Conservation (phyloP, 2,329 filamentous ascomycete species). For the Pseudocercospora fijiensis region DNA sequence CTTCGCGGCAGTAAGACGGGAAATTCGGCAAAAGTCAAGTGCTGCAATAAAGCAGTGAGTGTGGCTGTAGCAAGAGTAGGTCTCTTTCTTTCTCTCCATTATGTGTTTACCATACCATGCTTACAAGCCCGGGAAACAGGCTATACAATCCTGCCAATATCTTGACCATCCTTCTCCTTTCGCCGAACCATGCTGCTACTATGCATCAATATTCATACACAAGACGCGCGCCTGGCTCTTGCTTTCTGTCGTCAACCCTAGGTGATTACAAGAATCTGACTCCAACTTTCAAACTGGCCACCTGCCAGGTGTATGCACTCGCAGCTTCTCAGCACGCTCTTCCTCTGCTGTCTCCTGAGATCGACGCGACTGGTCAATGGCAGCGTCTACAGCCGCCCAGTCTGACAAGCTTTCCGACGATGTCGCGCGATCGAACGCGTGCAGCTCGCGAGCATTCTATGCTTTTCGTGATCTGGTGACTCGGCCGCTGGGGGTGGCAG, state of each 20-base stretch:
- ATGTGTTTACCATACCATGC: background rate
- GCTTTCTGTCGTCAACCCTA: conserved; percentile 11
- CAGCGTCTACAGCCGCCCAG: conserved; percentile 5
- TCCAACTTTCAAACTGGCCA: background rate
- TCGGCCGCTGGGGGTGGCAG: conserved; percentile 57
- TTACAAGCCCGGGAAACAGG: background rate
- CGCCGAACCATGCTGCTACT: conserved; percentile 4
- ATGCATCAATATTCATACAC: conserved; percentile 8
- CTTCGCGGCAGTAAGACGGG: background rate
- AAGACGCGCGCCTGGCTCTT: conserved; percentile 5
- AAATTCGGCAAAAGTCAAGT: background rate
- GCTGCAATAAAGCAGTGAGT: background rate
- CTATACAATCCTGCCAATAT: background rate
- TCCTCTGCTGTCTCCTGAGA: background rate
- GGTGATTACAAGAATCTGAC: conserved; percentile 10
- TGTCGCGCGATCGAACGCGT: conserved; percentile 26
- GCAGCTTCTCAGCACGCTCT: conserved; percentile 5
- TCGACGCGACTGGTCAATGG: conserved; percentile 2
- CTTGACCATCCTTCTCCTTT: background rate
- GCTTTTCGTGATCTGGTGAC: conserved; percentile 70
- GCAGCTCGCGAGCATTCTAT: conserved; percentile 42
- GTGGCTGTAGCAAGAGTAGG: background rate
- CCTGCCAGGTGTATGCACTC: conserved; percentile 1
- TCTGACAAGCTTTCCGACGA: conserved; percentile 3
- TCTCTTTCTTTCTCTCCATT: background rate